A percentile compares a stretch with the other conserved stretches of the same genome.
Conservation (phyloP, 805 yeast genomes). For the Saccharomycopsis sp. region DNA sequence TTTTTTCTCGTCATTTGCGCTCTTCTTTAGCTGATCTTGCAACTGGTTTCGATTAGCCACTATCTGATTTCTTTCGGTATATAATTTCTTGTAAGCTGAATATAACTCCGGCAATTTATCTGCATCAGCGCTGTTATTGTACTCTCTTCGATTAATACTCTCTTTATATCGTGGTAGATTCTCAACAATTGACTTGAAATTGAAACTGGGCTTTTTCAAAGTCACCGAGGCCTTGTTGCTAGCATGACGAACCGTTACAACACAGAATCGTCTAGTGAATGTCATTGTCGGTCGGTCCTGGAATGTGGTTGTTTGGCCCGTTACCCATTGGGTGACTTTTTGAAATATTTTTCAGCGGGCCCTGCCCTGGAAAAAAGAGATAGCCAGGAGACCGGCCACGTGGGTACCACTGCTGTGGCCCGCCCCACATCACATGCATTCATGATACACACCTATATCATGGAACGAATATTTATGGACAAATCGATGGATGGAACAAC, state of each 20-base stretch:
- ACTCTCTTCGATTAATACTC: constrained; percentile 30
- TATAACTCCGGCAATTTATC: not conserved
- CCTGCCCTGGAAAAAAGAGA: too few relatives aligned
- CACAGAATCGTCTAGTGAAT: not conserved
- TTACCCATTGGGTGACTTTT: not conserved
- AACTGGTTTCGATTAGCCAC: constrained; percentile 24
- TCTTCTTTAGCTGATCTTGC: constrained; percentile 19
- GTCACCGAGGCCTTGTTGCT: constrained; percentile 2
- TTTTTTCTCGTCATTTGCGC: constrained; percentile 18
- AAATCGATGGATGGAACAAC: too few relatives aligned
- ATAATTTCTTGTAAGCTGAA: constrained; percentile 23
- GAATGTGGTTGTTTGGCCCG: not conserved
- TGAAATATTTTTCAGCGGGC: too few relatives aligned
- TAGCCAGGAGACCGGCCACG: too few relatives aligned
- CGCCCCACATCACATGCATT: too few relatives aligned
- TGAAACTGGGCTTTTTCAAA: constrained; percentile 29
- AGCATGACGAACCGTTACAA: constrained; percentile 2
- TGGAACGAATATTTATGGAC: too few relatives aligned
- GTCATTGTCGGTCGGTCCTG: not conserved
- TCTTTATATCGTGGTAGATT: constrained; percentile 27
- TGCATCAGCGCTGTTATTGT: constrained; percentile 15
- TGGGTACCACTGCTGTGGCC: too few relatives aligned
- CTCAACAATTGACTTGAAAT: constrained; percentile 29
- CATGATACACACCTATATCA: too few relatives aligned
- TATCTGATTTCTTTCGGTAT: constrained; percentile 25